phyloP scores from a whole-genome alignment of 2,329 filamentous ascomycete genomes.

The Colletotrichum lentis region DNA sequence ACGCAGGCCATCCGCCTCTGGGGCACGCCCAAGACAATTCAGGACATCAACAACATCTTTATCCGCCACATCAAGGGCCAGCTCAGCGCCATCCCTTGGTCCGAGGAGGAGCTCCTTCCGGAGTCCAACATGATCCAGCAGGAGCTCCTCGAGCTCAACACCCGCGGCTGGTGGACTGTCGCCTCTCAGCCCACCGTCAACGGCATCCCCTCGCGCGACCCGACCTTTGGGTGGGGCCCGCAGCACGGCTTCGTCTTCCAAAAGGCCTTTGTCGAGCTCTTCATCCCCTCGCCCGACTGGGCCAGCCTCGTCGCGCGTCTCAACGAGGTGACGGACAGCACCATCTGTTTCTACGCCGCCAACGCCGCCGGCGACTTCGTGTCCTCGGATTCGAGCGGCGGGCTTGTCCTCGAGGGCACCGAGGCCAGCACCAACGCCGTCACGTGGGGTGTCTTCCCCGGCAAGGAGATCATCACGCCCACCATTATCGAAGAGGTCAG shows the following conservation, averaged over 20 bases:
- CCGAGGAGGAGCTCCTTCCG: slow-evolving; percentile 83
- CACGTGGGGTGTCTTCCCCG: slow-evolving; percentile 94
- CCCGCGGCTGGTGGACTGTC: slow-evolving; percentile 92
- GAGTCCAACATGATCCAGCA: slow-evolving; percentile 85
- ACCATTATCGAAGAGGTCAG: slow-evolving; percentile 97
- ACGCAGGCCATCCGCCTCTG: slow-evolving; percentile 83
- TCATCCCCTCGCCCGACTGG: slow-evolving; percentile 81
- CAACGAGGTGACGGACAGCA: slow-evolving; percentile 65
- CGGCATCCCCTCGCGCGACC: slow-evolving; percentile 77
- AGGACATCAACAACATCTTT: slow-evolving; percentile 84
- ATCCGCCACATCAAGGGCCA: slow-evolving; percentile 81
- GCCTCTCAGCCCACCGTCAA: slow-evolving; percentile 96
- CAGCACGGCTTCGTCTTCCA: slow-evolving; percentile 95
- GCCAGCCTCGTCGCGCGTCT: slow-evolving; percentile 61
- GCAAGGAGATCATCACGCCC: slow-evolving; percentile 94
- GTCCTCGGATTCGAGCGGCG: slow-evolving; percentile 66
- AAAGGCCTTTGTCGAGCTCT: slow-evolving; percentile 98
- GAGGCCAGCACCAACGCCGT: slow-evolving; percentile 83
- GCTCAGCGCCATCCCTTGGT: slow-evolving; percentile 88
- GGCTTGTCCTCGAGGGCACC: slow-evolving; percentile 44
- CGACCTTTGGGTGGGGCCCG: slow-evolving; percentile 92
- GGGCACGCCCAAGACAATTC: slow-evolving; percentile 74
- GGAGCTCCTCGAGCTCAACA: slow-evolving; percentile 78
- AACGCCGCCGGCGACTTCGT: slow-evolving; percentile 81
- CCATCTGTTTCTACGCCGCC: slow-evolving; percentile 86